phyloP scores from a whole-genome alignment of 2,329 filamentous ascomycete genomes.

The Cercospora sesami region DNA sequence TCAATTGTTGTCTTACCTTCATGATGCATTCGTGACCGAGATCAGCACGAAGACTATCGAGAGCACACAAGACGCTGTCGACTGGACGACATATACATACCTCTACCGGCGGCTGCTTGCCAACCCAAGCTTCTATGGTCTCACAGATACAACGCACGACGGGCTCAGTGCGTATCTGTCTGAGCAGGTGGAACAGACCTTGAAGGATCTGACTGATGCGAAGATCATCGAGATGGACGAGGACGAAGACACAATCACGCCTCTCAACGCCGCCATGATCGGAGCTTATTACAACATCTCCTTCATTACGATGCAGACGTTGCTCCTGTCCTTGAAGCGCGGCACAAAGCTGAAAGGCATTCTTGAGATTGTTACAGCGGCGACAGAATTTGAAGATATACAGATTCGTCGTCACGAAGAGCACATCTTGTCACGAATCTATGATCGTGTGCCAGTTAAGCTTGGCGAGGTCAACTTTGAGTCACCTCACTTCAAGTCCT shows the following conservation, averaged over 20 bases:
- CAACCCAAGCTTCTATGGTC: slow-evolving; percentile 93
- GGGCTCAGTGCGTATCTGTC: slow-evolving; percentile 92
- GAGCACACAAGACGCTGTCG: slow-evolving; percentile 93
- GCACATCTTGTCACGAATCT: slow-evolving; percentile 81
- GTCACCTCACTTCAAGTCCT: slow-evolving; percentile 97
- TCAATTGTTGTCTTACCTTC: slow-evolving; percentile 84
- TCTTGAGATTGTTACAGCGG: slow-evolving; percentile 93
- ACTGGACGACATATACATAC: slow-evolving; percentile 98
- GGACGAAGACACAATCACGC: slow-evolving; percentile 77
- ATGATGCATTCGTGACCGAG: slow-evolving; percentile 95
- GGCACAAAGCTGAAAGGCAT: slow-evolving; percentile 96
- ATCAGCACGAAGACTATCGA: slow-evolving; percentile 95
- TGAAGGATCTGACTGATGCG: slow-evolving; percentile 86
- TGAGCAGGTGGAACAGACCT: slow-evolving; percentile 86
- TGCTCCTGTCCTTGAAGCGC: slow-evolving; percentile 83
- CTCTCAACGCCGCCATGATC: slow-evolving; percentile 96
- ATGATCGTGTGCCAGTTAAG: slow-evolving; percentile 92
- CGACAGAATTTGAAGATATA: slow-evolving; percentile 92
- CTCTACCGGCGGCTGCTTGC: slow-evolving; percentile 93
- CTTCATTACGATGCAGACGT: slow-evolving; percentile 98
- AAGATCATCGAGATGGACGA: slow-evolving; percentile 96
- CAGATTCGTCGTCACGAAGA: slow-evolving; percentile 94
- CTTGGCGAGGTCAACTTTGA: slow-evolving; percentile 84
- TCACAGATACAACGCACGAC: slow-evolving; percentile 85
- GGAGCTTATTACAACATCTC: slow-evolving; percentile 99